These are phyloP conservation scores for Cutaneotrichosporon sp. DNA, from an alignment of 1,284 basidiomycete genomes.

Conservation along the genomic window DNA sequence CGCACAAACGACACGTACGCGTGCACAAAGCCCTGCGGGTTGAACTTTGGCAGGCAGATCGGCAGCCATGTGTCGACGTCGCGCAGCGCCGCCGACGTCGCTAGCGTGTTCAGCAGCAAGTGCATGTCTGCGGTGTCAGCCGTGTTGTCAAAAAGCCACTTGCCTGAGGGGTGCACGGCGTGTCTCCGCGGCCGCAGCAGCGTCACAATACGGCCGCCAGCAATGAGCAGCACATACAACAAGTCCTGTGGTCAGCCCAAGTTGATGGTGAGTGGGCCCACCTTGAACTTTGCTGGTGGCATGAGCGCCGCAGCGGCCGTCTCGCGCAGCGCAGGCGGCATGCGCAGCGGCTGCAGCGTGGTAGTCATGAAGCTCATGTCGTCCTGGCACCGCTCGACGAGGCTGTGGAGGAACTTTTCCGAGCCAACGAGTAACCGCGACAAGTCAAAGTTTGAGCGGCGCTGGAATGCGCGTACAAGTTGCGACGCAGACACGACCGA, in stretches of 20 bases:
- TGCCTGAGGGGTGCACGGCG: constrained; percentile 87
- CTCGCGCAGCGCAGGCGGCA: constrained; percentile 64
- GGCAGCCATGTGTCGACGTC: constrained; percentile 87
- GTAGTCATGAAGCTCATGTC: constrained; percentile 75
- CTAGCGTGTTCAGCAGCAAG: constrained; percentile 70
- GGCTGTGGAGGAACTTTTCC: constrained; percentile 68
- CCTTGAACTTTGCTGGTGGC: constrained; percentile 73
- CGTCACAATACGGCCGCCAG: constrained; percentile 73
- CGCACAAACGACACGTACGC: constrained; percentile 75
- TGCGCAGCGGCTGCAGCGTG: constrained; percentile 70
- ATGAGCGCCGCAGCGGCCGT: constrained; percentile 69
- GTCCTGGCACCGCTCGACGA: constrained; percentile 65
- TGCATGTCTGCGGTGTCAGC: constrained; percentile 62
- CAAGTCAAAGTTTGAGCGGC: constrained; percentile 86
- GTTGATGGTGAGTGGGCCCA: constrained; percentile 35
- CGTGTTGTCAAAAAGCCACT: constrained; percentile 11
- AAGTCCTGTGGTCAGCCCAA: constrained; percentile 61
- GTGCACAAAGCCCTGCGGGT: constrained; percentile 83
- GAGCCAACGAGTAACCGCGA: constrained; percentile 76
- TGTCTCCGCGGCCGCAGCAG: constrained; percentile 85
- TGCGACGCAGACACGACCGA: constrained; percentile 83
- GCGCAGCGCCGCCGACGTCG: constrained; percentile 62
- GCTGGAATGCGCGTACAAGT: constrained; percentile 75
- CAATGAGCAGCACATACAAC: constrained; percentile 81
- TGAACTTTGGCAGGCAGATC: constrained; percentile 92